These are phyloP conservation scores for Hanseniaspora vineae DNA, from an alignment of 805 yeast genomes.

Conservation along the genomic window DNA sequence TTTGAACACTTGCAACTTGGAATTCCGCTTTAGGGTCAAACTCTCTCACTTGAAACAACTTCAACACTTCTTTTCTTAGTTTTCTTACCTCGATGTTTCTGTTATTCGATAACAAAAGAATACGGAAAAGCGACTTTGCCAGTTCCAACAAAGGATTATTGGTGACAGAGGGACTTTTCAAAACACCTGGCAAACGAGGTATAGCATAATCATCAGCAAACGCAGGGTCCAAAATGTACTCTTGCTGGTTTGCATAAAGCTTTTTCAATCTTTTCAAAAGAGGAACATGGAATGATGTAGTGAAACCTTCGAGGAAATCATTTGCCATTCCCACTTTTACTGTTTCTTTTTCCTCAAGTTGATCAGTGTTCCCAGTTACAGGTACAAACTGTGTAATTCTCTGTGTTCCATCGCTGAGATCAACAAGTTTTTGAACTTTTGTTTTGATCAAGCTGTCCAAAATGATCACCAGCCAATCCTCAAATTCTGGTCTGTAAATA, in stretches of 20 bases:
- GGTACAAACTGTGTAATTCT: conserved; percentile 59
- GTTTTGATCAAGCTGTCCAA: conserved; percentile 53
- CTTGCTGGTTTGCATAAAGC: conserved; percentile 56
- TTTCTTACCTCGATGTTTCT: conserved; percentile 61
- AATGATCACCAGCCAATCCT: conserved; percentile 72
- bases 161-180: conserved; percentile 33
- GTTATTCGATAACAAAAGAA: conserved; percentile 51
- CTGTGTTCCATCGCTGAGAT: conserved; percentile 34
- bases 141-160: conserved; percentile 70
- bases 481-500: conserved; percentile 69
- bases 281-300: conserved; percentile 47
- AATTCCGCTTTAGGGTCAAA: conserved; percentile 68
- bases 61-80: conserved; percentile 60
- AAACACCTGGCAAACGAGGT: conserved; percentile 61
- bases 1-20: conserved; percentile 58
- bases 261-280: conserved; percentile 53
- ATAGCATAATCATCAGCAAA: conserved; percentile 53
- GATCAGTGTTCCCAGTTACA: conserved; percentile 31
- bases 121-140: conserved; percentile 62
- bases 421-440: conserved; percentile 26
- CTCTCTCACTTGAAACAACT: conserved; percentile 68
- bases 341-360: conserved; percentile 9
- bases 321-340: not conserved
- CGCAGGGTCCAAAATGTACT: conserved; percentile 54
- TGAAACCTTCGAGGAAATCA: conserved; percentile 31